These are phyloP conservation scores for Rutstroemia sp. DNA, from an alignment of 2,329 filamentous ascomycete species.

Conservation along the genomic window DNA sequence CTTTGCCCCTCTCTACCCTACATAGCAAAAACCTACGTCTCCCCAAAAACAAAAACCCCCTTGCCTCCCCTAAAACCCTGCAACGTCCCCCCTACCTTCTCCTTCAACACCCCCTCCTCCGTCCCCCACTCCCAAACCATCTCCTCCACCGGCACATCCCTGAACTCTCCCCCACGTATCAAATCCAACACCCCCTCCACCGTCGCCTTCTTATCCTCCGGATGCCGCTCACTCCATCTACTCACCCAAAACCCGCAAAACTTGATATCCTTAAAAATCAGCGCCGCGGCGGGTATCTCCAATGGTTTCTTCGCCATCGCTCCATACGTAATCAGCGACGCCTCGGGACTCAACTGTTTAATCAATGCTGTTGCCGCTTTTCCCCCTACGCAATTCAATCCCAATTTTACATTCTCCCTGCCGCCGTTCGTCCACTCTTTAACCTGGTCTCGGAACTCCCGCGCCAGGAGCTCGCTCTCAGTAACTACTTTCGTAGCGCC, in stretches of 20 bases:
- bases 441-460: slow-evolving; percentile 39
- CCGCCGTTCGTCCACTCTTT: slow-evolving; percentile 61
- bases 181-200: slow-evolving; percentile 78
- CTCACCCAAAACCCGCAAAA: slow-evolving; percentile 96
- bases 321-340: slow-evolving; percentile 84
- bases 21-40: slow-evolving; percentile 25
- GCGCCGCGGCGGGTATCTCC: slow-evolving; percentile 67
- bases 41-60: slow-evolving; percentile 76
- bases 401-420: slow-evolving; percentile 66
- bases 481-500: slow-evolving; percentile 47
- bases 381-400: slow-evolving; percentile 89
- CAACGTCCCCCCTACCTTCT: slow-evolving; percentile 75
- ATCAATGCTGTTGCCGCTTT: slow-evolving; percentile 74
- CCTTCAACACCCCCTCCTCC: slow-evolving; percentile 57
- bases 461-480: slow-evolving; percentile 39
- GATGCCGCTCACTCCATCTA: slow-evolving; percentile 73
- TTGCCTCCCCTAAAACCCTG: slow-evolving; percentile 82
- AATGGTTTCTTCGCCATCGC: slow-evolving; percentile 90
- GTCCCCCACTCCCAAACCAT: slow-evolving; percentile 81
- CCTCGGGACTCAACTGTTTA: slow-evolving; percentile 60
- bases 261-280: slow-evolving; percentile 88
- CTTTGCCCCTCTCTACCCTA: slow-evolving; percentile 15
- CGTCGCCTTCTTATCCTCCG: slow-evolving; percentile 66
- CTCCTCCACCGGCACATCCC: slow-evolving; percentile 74
- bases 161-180: slow-evolving; percentile 69